These are phyloP conservation scores for Acanthamoeba triangularis DNA, from an alignment of 208 protist species.

Conservation along the genomic window DNA sequence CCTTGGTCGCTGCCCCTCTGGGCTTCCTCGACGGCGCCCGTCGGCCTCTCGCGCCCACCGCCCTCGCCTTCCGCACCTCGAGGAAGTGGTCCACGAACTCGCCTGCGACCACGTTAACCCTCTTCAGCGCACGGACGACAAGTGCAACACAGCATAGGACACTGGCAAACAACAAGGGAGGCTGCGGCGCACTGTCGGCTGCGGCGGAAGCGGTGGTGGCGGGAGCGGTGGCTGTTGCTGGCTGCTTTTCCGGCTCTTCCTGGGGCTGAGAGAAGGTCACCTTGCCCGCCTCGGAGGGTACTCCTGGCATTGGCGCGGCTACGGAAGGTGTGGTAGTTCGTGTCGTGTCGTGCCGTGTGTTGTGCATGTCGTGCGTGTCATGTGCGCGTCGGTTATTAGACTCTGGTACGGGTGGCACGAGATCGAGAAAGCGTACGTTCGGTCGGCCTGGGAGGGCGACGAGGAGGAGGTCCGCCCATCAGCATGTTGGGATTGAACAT, in stretches of 20 bases:
- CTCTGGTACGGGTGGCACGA: neutral
- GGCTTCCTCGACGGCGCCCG: slow-evolving; percentile 28
- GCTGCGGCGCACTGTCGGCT: no score
- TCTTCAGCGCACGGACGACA: neutral
- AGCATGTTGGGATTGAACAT: slow-evolving; percentile 37
- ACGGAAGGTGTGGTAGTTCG: neutral
- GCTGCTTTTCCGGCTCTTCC: no score
- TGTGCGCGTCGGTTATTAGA: no score
- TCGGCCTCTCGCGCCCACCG: slow-evolving; percentile 14
- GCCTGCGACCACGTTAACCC: neutral
- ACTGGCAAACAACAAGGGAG: neutral
- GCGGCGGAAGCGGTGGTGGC: no score
- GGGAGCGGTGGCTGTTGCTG: no score
- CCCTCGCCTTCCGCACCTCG: slow-evolving; percentile 65
- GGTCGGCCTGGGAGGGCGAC: neutral
- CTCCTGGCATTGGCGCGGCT: neutral
- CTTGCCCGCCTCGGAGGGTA: neutral
- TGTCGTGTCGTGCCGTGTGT: no score
- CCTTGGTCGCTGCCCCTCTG: slow-evolving; percentile 3
- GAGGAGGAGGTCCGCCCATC: slow-evolving; percentile 34
- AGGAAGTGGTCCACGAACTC: slow-evolving; percentile 75
- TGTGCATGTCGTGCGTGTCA: no score
- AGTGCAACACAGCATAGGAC: neutral
- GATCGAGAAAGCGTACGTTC: neutral
- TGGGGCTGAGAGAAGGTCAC: no score